Conservation (phyloP, 2,329 filamentous ascomycete genomes). For the Fusarium heterosporum region DNA sequence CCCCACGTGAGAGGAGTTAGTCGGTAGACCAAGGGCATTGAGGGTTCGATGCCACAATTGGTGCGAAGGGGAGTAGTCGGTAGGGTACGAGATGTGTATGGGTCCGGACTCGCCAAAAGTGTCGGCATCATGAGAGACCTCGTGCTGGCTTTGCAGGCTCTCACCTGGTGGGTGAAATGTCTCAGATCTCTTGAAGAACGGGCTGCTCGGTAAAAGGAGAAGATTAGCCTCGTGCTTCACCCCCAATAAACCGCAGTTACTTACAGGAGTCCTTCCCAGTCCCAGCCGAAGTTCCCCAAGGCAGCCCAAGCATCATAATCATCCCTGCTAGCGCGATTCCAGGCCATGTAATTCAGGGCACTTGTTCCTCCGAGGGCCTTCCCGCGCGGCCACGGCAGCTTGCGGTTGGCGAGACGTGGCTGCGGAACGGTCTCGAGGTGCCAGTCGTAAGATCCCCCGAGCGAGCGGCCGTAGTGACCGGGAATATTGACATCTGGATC, state of each 20-base stretch:
- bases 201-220: constrained; percentile 47
- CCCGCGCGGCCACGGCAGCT: constrained; percentile 57
- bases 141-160: constrained; percentile 50
- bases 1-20: constrained; percentile 59
- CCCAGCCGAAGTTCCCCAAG: constrained; percentile 70
- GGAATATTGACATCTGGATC: constrained; percentile 55
- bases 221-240: not conserved
- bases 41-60: constrained; percentile 61
- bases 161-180: constrained; percentile 57
- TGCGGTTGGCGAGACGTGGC: constrained; percentile 53
- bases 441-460: constrained; percentile 58
- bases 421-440: constrained; percentile 56
- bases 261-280: constrained; percentile 59
- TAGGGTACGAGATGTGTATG: constrained; percentile 60
- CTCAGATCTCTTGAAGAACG: constrained; percentile 64
- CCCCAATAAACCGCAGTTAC: constrained; percentile 17
- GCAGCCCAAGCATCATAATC: constrained; percentile 69
- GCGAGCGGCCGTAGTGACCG: constrained; percentile 50
- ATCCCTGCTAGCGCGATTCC: constrained; percentile 58
- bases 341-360: constrained; percentile 70
- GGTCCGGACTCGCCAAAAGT: constrained; percentile 60
- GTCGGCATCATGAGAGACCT: constrained; percentile 54
- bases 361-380: constrained; percentile 72
- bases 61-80: constrained; percentile 56
- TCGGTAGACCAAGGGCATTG: constrained; percentile 56